phyloP scores from a whole-genome alignment of 192 early-diverging fungal species.

The Globomyces pollinis-pini region DNA sequence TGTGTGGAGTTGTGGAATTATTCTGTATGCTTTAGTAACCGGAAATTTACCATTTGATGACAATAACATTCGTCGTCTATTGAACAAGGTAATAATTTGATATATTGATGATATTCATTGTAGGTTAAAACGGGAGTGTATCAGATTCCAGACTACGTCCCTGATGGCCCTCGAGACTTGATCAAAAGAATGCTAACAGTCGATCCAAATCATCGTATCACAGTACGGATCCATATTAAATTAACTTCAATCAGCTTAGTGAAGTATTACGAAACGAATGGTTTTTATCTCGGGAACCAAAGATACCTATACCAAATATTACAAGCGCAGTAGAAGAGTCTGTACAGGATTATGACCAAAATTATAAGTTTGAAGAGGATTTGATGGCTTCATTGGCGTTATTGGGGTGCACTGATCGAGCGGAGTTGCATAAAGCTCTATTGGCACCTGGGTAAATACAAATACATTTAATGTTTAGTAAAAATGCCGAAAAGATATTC shows the following conservation, averaged over 20 bases:
- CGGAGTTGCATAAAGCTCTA: constrained; percentile 20
- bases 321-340: neutral
- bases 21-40: constrained; percentile 61
- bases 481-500: constrained; percentile 45
- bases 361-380: constrained; percentile 18
- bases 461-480: neutral
- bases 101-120: no score
- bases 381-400: constrained; percentile 33
- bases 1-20: constrained; percentile 71
- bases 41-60: constrained; percentile 72
- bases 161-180: constrained; percentile 65
- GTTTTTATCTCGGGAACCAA: constrained; percentile 36
- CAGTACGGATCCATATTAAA: constrained; percentile 16
- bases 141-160: constrained; percentile 80
- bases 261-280: constrained; percentile 52
- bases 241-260: no score
- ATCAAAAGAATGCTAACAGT: constrained; percentile 85
- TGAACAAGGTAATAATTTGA: constrained; percentile 58
- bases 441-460: constrained; percentile 19
- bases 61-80: constrained; percentile 55
- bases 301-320: neutral
- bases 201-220: constrained; percentile 59
- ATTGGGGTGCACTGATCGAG: constrained; percentile 43
- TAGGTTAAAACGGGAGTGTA: constrained; percentile 48
- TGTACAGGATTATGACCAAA: neutral